Evolutionary conservation across 2,329 filamentous ascomycete genomes (phyloP).

Genomic region (Colletotrichum sp.): DNA sequence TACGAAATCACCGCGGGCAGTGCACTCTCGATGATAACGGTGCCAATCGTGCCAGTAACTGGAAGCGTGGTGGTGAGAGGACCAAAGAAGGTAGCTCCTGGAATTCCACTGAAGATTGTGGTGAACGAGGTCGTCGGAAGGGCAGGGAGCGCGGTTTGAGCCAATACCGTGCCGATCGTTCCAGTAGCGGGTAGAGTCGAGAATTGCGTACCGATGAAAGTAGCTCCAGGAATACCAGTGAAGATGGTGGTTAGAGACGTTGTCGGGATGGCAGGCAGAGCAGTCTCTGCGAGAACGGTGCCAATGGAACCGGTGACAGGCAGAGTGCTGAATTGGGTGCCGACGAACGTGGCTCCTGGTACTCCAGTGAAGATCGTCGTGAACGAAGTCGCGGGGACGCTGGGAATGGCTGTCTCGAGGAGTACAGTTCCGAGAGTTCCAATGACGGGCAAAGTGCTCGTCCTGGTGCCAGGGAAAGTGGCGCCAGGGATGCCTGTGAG

Average conservation of each 20-base stretch:
- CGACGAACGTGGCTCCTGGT: neutral
- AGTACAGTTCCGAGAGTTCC: conserved; percentile 2
- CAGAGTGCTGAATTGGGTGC: neutral
- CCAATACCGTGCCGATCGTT: neutral
- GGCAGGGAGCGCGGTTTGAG: neutral
- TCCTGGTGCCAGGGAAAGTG: neutral
- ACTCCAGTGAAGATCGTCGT: neutral
- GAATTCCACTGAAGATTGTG: neutral
- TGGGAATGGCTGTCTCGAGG: neutral
- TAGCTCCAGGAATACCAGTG: neutral
- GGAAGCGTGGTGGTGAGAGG: neutral
- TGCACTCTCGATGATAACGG: neutral
- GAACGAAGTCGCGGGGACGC: neutral
- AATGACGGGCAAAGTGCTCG: neutral
- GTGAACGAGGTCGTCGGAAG: neutral
- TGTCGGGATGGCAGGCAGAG: neutral
- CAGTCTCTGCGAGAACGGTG: neutral
- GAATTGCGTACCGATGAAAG: neutral
- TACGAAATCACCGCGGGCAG: neutral
- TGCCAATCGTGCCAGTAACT: neutral
- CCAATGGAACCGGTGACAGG: neutral
- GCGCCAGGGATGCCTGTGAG: neutral
- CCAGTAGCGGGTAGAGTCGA: neutral
- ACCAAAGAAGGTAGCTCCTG: neutral
- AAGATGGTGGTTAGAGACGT: conserved; percentile 2